phyloP scores from a whole-genome alignment of 805 yeast species.

The Metschnikowia bowlesiae region DNA sequence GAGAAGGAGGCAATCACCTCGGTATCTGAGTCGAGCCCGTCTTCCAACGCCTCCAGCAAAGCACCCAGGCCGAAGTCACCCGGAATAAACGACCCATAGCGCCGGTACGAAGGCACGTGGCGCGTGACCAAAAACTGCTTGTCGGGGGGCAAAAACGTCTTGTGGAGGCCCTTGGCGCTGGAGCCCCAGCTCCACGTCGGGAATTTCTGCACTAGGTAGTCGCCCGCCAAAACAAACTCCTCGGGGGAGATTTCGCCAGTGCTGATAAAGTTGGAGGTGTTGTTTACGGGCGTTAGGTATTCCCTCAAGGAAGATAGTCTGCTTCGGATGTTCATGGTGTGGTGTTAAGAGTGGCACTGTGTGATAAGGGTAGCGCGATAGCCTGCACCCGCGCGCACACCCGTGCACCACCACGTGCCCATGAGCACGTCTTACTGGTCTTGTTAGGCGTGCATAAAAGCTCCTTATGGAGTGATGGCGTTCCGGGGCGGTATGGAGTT shows the following conservation, averaged over 20 bases:
- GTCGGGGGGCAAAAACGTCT: conserved; percentile 75
- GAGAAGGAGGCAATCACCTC: conserved; percentile 1
- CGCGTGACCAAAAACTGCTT: conserved; percentile 85
- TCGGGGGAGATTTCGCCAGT: conserved; percentile 96
- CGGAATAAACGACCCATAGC: conserved; percentile 27
- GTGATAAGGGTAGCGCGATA: background rate
- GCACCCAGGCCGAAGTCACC: background rate
- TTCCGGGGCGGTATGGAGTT: no score
- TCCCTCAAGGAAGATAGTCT: conserved; percentile 82
- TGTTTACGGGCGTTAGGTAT: conserved; percentile 85
- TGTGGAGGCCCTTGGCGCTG: conserved; percentile 32
- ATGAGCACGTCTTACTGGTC: background rate
- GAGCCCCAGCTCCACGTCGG: conserved; percentile 93
- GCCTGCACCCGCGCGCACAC: background rate
- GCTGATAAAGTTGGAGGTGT: conserved; percentile 74
- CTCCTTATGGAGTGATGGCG: no score
- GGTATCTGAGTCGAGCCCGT: conserved; percentile 8
- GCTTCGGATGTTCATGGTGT: conserved; percentile 16
- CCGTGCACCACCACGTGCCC: background rate
- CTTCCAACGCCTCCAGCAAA: conserved; percentile 7
- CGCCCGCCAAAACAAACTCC: conserved; percentile 93
- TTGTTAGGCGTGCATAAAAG: no score
- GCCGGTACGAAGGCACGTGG: conserved; percentile 79
- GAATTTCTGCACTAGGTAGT: conserved; percentile 81
- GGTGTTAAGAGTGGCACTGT: background rate